Base-by-base conservation (phyloP, 495 filamentous ascomycete species). In the Neurospora sp. region DNA sequence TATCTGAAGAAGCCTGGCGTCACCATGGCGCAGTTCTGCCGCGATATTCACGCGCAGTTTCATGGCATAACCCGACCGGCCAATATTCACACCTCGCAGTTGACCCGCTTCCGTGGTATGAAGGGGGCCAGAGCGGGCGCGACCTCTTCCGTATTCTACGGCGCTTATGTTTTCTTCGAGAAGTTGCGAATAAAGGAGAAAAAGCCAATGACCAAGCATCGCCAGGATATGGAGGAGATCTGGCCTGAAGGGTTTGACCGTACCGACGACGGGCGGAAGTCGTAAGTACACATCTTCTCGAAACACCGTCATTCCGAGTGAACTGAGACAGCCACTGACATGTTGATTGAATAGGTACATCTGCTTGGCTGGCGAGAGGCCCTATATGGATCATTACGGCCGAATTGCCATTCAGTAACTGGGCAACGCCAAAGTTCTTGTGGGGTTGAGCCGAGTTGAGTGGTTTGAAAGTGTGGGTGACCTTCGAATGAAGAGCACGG, bases 161-260 rank as follows among this genome's bases (percentile, higher is more conserved):
- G 83, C 16, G 82, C 82, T 3, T 90, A 90, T 77, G 83, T 85
- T 27, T 88, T 81, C 69, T 90, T 90, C 72, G 89, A 91, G 81
- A 92, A 91, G 83, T 70, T 88, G 72, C 79, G 88, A 41, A 79
- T 90, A 41, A 82, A 83, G 60, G 82, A 88, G 76, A 83, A 83
- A 16, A 89, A 88, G 82, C 80, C 84, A 20, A 91, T 89, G 84
- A 84, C 77, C 8, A 83, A 85, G 73, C 81, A 84, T 62, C 78
- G 89, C 16, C 42, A 82, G 76, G 84, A 84, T 6, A 90, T 89
- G 86, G 88, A 91, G 79, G 42, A 81, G 27, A 75, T 83, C 38
- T 89, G 80, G 76, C 40, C 49, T 3, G 38, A 5, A 54, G 81
- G 79, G 1, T 74, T 79, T 20, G 75, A 78, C 70, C 75, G 74